Percentiles rank a stretch among this genome's conserved stretches.
Conservation (phyloP, 2,329 filamentous ascomycete species). For the Emmonsiellopsis sp. region DNA sequence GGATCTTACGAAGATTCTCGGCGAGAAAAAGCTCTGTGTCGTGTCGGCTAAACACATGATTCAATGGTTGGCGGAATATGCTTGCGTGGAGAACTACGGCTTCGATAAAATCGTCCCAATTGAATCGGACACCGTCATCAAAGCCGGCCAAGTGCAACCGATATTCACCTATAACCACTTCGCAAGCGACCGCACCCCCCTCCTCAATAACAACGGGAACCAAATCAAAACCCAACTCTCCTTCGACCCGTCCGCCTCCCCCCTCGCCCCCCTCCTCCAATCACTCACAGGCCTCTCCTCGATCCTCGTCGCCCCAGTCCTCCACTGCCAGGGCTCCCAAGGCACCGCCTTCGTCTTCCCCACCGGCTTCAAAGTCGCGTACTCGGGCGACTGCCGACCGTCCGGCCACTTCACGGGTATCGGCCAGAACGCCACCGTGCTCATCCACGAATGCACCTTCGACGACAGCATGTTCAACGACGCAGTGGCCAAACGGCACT, state of each 20-base stretch:
- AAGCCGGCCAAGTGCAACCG: constrained; percentile 12
- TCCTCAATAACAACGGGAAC: constrained; percentile 2
- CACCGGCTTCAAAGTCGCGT: constrained; percentile 75
- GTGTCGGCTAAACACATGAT: constrained; percentile 65
- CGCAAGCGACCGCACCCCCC: constrained; percentile 1
- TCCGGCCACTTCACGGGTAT: constrained; percentile 59
- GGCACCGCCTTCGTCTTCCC: constrained; percentile 71
- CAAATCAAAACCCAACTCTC: constrained; percentile 15
- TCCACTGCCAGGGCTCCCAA: constrained; percentile 71
- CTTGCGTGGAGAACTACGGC: constrained; percentile 67
- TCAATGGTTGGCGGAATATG: constrained; percentile 69
- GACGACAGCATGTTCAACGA: constrained; percentile 73
- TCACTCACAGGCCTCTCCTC: constrained; percentile 53
- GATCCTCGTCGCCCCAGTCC: constrained; percentile 59
- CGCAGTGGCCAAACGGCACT: constrained; percentile 81
- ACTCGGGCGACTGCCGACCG: constrained; percentile 89
- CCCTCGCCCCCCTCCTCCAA: constrained; percentile 16
- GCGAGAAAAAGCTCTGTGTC: constrained; percentile 48
- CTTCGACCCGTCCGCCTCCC: constrained; percentile 23
- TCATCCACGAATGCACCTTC: constrained; percentile 95
- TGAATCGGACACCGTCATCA: constrained; percentile 25
- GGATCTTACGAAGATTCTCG: constrained; percentile 28
- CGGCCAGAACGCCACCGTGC: constrained; percentile 66
- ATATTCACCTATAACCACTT: constrained; percentile 20
- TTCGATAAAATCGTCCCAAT: constrained; percentile 50